phyloP scores from a whole-genome alignment of 148 eudicot species.

The Limonium bicolor region DNA sequence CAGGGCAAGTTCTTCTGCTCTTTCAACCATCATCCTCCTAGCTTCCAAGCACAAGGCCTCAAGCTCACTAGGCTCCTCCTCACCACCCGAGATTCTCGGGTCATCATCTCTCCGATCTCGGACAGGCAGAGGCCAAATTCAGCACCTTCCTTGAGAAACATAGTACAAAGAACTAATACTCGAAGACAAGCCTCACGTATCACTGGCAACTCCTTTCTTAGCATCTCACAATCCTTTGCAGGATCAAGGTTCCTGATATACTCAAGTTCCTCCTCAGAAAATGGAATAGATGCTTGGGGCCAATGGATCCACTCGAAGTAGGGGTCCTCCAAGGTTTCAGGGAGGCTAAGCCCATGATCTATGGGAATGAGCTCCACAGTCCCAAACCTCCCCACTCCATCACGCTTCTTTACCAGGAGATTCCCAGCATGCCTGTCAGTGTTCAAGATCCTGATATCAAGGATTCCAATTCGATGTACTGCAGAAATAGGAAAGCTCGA shows the following conservation, averaged over 20 bases:
- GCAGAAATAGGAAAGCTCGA: conserved; percentile 26
- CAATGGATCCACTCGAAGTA: conserved; percentile 36
- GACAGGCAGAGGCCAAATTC: conserved; percentile 23
- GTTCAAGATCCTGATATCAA: conserved; percentile 21
- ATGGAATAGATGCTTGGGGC: conserved; percentile 33
- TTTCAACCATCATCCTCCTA: conserved; percentile 7
- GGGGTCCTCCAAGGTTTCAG: conserved; percentile 27
- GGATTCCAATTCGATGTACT: conserved; percentile 29
- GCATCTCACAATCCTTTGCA: conserved; percentile 18
- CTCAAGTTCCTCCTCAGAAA: conserved; percentile 26
- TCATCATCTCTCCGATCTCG: conserved; percentile 36
- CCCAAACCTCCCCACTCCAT: conserved; percentile 15
- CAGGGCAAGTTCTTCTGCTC: neutral
- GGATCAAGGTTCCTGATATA: conserved; percentile 21
- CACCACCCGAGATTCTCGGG: conserved; percentile 16
- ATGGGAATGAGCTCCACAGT: conserved; percentile 24
- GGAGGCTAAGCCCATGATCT: conserved; percentile 33
- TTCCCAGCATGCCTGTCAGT: conserved; percentile 33
- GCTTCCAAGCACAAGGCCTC: conserved; percentile 26
- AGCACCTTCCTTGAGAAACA: conserved; percentile 24
- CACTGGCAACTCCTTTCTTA: conserved; percentile 24
- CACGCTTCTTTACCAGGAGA: conserved; percentile 21
- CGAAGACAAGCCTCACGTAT: conserved; percentile 28
- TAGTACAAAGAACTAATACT: conserved; percentile 18
- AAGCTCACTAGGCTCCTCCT: conserved; percentile 26